These are phyloP conservation scores for Xylaria sp. DNA, from an alignment of 2,329 filamentous ascomycete genomes.

Conservation along the genomic window DNA sequence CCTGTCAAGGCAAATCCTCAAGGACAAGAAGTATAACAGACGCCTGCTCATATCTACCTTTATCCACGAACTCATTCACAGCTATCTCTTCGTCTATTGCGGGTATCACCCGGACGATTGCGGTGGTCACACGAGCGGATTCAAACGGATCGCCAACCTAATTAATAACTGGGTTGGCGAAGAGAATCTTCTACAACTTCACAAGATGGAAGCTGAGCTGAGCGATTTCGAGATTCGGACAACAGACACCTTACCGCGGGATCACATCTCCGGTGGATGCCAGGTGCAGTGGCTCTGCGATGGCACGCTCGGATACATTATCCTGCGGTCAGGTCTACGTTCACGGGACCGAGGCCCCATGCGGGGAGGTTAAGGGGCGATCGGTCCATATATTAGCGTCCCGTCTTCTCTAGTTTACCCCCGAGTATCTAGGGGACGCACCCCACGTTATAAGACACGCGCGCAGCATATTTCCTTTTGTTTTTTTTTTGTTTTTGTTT, in stretches of 20 bases:
- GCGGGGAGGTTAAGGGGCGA: slow-evolving; percentile 42
- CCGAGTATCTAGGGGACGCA: slow-evolving; percentile 8
- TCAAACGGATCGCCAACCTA: slow-evolving; percentile 66
- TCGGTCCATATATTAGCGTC: slow-evolving; percentile 8
- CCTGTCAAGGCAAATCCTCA: slow-evolving; percentile 68
- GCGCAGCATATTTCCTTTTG: slow-evolving; percentile 9
- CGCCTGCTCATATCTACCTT: slow-evolving; percentile 72
- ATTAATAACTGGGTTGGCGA: slow-evolving; percentile 70
- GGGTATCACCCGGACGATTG: slow-evolving; percentile 65
- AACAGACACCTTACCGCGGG: slow-evolving; percentile 25
- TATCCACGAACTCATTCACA: slow-evolving; percentile 73
- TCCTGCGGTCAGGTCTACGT: slow-evolving; percentile 42
- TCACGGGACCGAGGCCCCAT: slow-evolving; percentile 41
- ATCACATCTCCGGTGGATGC: slow-evolving; percentile 42
- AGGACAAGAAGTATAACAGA: slow-evolving; percentile 65
- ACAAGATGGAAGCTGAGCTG: slow-evolving; percentile 70
- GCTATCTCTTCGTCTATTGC: slow-evolving; percentile 71
- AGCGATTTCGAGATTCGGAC: slow-evolving; percentile 57
- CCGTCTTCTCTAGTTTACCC: slow-evolving; percentile 7
- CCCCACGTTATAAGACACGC: slow-evolving; percentile 27
- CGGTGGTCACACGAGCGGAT: slow-evolving; percentile 70
- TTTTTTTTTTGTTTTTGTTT: neutral
- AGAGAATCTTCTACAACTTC: slow-evolving; percentile 61
- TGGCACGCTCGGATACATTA: slow-evolving; percentile 41
- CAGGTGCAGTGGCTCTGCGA: slow-evolving; percentile 42